Percentiles rank a stretch among this genome's conserved stretches.
These are phyloP conservation scores for Quercus lobata DNA, from an alignment of 331 rosid species.

Conservation along the genomic window DNA sequence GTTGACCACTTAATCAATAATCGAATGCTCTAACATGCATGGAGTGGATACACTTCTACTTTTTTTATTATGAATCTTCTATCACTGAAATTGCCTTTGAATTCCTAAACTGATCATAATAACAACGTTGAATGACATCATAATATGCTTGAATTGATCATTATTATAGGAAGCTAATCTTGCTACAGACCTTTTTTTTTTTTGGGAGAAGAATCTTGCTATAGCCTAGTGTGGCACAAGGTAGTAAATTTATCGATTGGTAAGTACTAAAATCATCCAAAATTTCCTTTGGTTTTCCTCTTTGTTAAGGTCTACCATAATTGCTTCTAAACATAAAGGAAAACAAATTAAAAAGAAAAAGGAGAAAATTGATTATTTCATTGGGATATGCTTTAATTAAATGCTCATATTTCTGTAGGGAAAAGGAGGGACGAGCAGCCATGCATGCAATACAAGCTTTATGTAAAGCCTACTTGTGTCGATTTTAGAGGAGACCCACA, in stretches of 20 bases:
- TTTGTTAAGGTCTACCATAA: background rate
- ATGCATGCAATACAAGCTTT: conserved; percentile 22
- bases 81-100: background rate
- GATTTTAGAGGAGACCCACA: conserved; percentile 20
- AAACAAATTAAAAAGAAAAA: background rate
- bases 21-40: background rate
- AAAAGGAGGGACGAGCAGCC: conserved; percentile 23
- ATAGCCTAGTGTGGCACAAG: too few relatives aligned
- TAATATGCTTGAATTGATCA: too few relatives aligned
- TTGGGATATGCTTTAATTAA: background rate
- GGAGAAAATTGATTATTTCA: background rate
- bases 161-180: too few relatives aligned
- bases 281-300: too few relatives aligned
- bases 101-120: too few relatives aligned
- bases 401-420: conserved; percentile 2
- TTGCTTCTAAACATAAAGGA: background rate
- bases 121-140: too few relatives aligned
- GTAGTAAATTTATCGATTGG: too few relatives aligned
- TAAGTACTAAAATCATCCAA: too few relatives aligned
- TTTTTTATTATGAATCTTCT: background rate
- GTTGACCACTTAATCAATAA: background rate
- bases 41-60: background rate
- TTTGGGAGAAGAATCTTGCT: too few relatives aligned
- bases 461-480: conserved; percentile 17
- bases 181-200: too few relatives aligned